phyloP scores from a whole-genome alignment of 1,284 basidiomycete species.

The Ceratobasidium papillatum region DNA sequence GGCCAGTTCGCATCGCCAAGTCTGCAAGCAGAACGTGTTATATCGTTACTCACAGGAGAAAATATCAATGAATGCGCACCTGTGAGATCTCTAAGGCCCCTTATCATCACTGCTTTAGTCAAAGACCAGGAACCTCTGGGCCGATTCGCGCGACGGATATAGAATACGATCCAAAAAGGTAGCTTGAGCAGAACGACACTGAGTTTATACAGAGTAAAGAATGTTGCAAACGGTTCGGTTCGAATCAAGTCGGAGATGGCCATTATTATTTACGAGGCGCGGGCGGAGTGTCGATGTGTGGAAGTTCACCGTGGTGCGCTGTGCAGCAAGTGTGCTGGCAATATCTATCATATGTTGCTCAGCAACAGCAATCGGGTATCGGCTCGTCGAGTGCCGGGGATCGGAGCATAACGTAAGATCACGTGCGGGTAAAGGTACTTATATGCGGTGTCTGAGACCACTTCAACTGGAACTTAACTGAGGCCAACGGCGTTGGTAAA shows the following conservation, averaged over 20 bases:
- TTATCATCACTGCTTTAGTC: background rate
- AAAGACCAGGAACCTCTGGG: constrained; percentile 22
- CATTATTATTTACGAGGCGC: background rate
- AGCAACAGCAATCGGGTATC: no score
- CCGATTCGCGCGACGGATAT: background rate
- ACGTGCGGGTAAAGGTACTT: no score
- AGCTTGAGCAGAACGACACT: background rate
- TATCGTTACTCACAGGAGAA: no score
- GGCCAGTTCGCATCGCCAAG: constrained; percentile 3
- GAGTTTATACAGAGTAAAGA: background rate
- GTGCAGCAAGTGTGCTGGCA: background rate
- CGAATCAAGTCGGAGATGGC: background rate
- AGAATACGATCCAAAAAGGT: background rate
- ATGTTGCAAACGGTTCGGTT: constrained; percentile 7
- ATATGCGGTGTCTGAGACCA: no score
- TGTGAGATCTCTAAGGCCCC: background rate
- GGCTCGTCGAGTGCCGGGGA: no score
- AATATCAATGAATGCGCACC: background rate
- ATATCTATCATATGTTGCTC: background rate
- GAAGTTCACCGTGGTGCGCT: background rate
- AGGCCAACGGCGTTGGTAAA: background rate
- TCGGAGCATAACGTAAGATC: background rate
- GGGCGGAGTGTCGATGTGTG: background rate
- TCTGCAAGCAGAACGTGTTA: background rate
- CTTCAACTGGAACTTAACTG: background rate